These are phyloP conservation scores for Yamadazyma diddensiae DNA, from an alignment of 1,139 yeast genomes.

Conservation along the genomic window DNA sequence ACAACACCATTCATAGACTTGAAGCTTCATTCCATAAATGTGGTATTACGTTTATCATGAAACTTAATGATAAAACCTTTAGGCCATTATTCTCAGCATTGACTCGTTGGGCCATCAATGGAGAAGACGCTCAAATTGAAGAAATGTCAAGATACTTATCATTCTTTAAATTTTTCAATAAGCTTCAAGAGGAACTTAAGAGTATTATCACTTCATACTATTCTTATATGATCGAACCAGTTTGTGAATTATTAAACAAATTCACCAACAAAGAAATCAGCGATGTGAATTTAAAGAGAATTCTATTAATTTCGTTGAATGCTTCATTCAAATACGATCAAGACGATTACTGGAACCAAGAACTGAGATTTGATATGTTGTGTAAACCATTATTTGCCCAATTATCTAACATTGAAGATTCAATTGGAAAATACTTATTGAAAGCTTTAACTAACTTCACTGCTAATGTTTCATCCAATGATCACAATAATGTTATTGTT, in stretches of 20 bases:
- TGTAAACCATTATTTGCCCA: constrained; percentile 63
- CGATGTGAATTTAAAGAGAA: constrained; percentile 64
- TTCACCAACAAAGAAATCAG: constrained; percentile 41
- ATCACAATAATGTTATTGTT: constrained; percentile 59
- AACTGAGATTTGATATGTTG: constrained; percentile 75
- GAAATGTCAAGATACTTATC: constrained; percentile 60
- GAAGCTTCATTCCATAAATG: constrained; percentile 74
- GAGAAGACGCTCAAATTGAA: constrained; percentile 57
- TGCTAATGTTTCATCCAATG: constrained; percentile 72
- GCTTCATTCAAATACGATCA: constrained; percentile 84
- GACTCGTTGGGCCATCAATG: constrained; percentile 92
- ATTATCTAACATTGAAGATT: constrained; percentile 61
- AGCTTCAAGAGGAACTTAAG: constrained; percentile 77
- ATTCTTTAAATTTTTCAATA: constrained; percentile 84
- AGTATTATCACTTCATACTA: constrained; percentile 86
- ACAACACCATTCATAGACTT: constrained; percentile 73
- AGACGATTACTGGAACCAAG: constrained; percentile 92
- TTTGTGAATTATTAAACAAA: constrained; percentile 50
- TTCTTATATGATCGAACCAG: constrained; percentile 79
- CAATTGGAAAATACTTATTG: constrained; percentile 73
- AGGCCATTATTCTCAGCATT: constrained; percentile 86
- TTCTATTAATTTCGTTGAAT: constrained; percentile 66
- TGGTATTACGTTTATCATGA: constrained; percentile 78
- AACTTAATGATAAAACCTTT: constrained; percentile 86
- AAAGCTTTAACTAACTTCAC: constrained; percentile 79